Evolutionary conservation across 164 flowering plant species (phyloP).

Genomic region (Kingdonia uniflora): DNA sequence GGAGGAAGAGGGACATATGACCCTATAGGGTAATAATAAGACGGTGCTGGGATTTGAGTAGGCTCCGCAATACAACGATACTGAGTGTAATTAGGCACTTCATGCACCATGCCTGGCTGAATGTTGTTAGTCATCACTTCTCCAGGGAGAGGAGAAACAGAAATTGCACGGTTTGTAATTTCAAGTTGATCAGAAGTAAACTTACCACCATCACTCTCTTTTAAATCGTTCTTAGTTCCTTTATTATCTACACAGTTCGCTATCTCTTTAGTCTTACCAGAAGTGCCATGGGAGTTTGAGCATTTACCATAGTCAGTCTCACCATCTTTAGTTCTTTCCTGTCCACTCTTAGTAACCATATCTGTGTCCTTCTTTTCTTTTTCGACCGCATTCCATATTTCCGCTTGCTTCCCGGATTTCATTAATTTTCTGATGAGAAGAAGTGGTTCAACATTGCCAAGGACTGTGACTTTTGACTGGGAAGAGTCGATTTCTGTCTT

Average conservation of each 20-base stretch:
- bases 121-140: slow-evolving; percentile 5
- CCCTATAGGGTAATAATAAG: slow-evolving; percentile 11
- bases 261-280: slow-evolving; percentile 8
- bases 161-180: slow-evolving; percentile 4
- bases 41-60: slow-evolving; percentile 13
- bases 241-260: slow-evolving; percentile 7
- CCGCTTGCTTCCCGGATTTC: slow-evolving; percentile 43
- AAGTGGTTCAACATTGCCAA: slow-evolving; percentile 37
- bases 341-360: not conserved
- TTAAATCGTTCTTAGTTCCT: slow-evolving; percentile 9
- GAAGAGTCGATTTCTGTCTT: slow-evolving; percentile 31
- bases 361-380: slow-evolving; percentile 20
- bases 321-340: slow-evolving; percentile 4
- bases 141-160: slow-evolving; percentile 1
- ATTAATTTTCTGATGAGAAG: slow-evolving; percentile 32
- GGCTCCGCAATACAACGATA: slow-evolving; percentile 18
- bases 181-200: not conserved
- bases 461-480: slow-evolving; percentile 36
- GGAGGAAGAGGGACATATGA: slow-evolving; percentile 12
- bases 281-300: slow-evolving; percentile 1
- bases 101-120: slow-evolving; percentile 17
- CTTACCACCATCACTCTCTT: slow-evolving; percentile 4
- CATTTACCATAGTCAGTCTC: slow-evolving; percentile 17
- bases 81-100: slow-evolving; percentile 1
- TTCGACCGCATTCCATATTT: slow-evolving; percentile 17